Base-by-base conservation (phyloP, 2,329 filamentous ascomycete species). In the Chlorencoelia australis region DNA sequence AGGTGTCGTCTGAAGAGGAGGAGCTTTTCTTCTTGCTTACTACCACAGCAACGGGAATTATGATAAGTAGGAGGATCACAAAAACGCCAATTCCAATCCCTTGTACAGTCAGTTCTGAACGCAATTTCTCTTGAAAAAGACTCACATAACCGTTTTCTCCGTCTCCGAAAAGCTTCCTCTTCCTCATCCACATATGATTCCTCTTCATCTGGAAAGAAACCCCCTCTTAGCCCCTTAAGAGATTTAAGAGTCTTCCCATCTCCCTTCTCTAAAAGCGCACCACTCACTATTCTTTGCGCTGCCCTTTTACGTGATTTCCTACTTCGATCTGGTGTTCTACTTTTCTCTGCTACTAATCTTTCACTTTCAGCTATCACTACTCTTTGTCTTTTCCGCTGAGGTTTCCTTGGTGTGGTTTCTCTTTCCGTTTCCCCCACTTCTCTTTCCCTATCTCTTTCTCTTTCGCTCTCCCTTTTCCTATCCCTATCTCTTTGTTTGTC, bases 241-340 rank as follows among this genome's bases (percentile, higher is more conserved):
- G 62, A 64, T 38, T 48, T 59, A 60, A 52, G 63, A 56, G 50
- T 68, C 64, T 51, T 70, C 52, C 60, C 59, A 64, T 64, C 65
- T 0, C 79, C 80, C 55, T 85, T 80, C 51, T 85, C 81, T 47
- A 82, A 62, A 13, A 80, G 60, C 0, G 77, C 76, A 14, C 79
- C 80, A 44, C 80, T 85, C 14, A 81, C 77, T n/a, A 82, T 66
- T 42, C 81, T 64, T 39, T 67, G 68, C 52, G 67, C 69, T 35
- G 49, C 51, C 32, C 42, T 46, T 21, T 54, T 55, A 34, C 53
- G 45, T 20, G 50, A 29, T 37, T 45, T 49, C 31, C 45, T 49
- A 22, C 37, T 36, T 22, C 42, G 45, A n/a, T n/a, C n/a, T n/a
- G n/a, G n/a, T n/a, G n/a, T n/a, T n/a, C n/a, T n/a, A n/a, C n/a